phyloP scores from a whole-genome alignment of 1,284 basidiomycete genomes.

The Chalciporus sp. region DNA sequence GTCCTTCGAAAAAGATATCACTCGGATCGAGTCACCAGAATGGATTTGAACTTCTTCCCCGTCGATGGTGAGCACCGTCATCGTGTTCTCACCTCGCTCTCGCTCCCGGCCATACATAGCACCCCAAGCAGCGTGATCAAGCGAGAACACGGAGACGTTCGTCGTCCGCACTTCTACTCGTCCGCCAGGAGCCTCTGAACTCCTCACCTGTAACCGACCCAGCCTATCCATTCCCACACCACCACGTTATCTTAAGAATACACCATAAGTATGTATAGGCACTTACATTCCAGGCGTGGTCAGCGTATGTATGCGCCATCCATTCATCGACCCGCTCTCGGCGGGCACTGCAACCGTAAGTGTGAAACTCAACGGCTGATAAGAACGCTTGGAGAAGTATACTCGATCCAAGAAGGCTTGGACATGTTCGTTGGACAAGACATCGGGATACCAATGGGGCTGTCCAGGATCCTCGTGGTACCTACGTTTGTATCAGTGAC shows the following conservation, averaged over 20 bases:
- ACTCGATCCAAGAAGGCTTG: constrained; percentile 53
- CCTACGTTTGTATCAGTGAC: constrained; percentile 35
- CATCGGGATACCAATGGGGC: constrained; percentile 69
- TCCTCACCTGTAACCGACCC: constrained; percentile 28
- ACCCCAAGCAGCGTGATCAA: constrained; percentile 4
- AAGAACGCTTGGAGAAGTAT: constrained; percentile 18
- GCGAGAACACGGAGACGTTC: constrained; percentile 28
- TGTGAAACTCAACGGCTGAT: constrained; percentile 48
- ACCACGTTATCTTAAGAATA: neutral
- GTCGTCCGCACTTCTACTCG: constrained; percentile 22
- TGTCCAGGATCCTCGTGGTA: constrained; percentile 64
- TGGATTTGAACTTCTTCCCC: constrained; percentile 3
- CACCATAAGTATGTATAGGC: neutral
- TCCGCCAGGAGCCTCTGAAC: neutral
- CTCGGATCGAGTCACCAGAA: neutral
- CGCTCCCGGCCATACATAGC: neutral
- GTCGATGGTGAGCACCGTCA: constrained; percentile 13
- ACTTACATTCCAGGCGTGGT: constrained; percentile 61
- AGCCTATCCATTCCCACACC: constrained; percentile 15
- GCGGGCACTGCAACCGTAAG: constrained; percentile 66
- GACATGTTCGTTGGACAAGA: constrained; percentile 60
- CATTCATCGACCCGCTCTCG: constrained; percentile 67
- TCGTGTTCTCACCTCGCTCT: neutral
- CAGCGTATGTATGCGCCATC: constrained; percentile 61
- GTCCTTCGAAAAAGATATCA: constrained; percentile 16